Evolutionary conservation across 2,329 filamentous ascomycete genomes (phyloP).

Genomic region (Calonectria leucothoes): DNA sequence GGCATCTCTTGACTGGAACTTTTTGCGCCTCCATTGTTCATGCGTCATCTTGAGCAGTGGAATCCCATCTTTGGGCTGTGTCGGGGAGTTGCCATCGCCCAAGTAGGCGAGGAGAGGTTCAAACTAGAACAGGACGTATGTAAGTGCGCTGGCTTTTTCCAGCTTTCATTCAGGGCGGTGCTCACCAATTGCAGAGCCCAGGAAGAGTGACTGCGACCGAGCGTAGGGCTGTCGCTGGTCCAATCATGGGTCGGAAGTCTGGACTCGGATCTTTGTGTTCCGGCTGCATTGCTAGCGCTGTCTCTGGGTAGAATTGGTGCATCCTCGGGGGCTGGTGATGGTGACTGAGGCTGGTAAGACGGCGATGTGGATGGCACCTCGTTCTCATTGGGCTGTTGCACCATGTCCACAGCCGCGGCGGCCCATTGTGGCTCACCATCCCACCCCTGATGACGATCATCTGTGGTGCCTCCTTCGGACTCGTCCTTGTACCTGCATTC

Average conservation of each 20-base stretch:
- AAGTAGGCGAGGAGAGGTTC: background rate
- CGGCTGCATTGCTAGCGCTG: background rate
- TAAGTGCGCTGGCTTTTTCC: background rate
- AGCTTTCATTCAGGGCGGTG: too few relatives aligned
- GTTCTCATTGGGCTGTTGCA: background rate
- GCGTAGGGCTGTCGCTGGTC: background rate
- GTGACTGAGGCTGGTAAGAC: background rate
- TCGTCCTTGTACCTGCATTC: constrained; percentile 4
- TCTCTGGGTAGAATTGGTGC: background rate
- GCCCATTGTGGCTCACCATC: background rate
- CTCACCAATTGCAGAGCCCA: background rate
- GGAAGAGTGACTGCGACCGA: background rate
- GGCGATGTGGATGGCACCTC: background rate
- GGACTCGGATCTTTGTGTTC: background rate
- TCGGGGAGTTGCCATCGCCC: background rate
- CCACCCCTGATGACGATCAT: background rate
- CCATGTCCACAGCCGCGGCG: background rate
- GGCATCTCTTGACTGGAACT: background rate
- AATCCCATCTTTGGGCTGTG: background rate
- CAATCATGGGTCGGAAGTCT: background rate
- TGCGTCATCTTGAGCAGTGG: background rate
- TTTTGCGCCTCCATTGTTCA: background rate
- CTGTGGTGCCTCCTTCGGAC: background rate
- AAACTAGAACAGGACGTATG: background rate
- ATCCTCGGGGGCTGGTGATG: background rate